Evolutionary conservation across 805 yeast genomes (phyloP).

Genomic region (Dipodascus geniculatus): DNA sequence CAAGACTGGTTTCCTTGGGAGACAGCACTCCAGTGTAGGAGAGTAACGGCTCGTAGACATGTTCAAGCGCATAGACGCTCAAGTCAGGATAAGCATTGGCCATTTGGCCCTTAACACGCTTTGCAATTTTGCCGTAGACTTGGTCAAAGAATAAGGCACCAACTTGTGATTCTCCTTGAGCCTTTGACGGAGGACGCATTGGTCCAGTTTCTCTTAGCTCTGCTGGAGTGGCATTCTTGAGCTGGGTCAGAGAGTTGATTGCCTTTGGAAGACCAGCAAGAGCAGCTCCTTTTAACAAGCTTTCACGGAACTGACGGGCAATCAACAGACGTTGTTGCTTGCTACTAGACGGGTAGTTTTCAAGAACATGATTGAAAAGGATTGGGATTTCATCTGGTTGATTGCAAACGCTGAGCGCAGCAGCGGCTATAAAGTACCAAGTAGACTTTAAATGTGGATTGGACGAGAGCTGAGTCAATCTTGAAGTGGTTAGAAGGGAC

Average conservation of each 20-base stretch:
- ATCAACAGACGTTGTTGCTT: constrained; percentile 19
- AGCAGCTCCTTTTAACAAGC: constrained; percentile 67
- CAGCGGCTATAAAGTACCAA: constrained; percentile 77
- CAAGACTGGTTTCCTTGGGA: constrained; percentile 62
- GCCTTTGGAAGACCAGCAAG: constrained; percentile 76
- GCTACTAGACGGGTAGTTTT: constrained; percentile 7
- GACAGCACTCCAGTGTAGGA: constrained; percentile 52
- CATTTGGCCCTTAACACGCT: constrained; percentile 57
- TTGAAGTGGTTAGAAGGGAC: constrained; percentile 35
- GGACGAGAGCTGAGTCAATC: constrained; percentile 41
- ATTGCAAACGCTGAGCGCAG: constrained; percentile 71
- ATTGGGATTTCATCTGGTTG: constrained; percentile 70
- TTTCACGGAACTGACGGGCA: constrained; percentile 58
- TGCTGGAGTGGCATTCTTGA: constrained; percentile 55
- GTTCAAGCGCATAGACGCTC: constrained; percentile 57
- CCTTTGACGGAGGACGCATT: constrained; percentile 12
- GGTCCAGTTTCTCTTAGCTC: constrained; percentile 27
- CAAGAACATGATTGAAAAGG: constrained; percentile 57
- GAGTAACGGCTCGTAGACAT: constrained; percentile 69
- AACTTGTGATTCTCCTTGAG: constrained; percentile 14
- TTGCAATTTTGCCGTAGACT: constrained; percentile 65
- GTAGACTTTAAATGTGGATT: constrained; percentile 42
- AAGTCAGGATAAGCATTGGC: constrained; percentile 73
- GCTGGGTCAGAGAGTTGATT: constrained; percentile 60
- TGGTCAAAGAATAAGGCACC: constrained; percentile 63